Conservation (phyloP, 2,329 filamentous ascomycete species). For the Trichocomaceae sp. region DNA sequence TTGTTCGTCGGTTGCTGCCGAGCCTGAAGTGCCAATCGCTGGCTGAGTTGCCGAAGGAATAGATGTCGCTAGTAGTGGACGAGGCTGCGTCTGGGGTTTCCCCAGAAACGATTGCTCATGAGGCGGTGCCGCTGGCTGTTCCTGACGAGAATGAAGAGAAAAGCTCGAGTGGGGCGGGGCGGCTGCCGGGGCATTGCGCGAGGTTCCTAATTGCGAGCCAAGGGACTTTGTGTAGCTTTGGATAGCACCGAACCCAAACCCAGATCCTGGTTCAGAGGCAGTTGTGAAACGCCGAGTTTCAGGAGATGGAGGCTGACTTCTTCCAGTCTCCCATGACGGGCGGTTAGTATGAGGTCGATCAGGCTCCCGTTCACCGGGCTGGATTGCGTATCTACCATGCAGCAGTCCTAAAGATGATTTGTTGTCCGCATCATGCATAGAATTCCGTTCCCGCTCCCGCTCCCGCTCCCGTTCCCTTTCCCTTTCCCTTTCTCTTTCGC, state of each 20-base stretch:
- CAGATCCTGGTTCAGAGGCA: conserved; percentile 24
- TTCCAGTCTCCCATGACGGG: conserved; percentile 31
- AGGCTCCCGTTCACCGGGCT: conserved; percentile 30
- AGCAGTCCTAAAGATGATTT: conserved; percentile 20
- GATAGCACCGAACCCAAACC: conserved; percentile 35
- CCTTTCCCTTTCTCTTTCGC: conserved; percentile 32
- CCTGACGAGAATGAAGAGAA: conserved; percentile 29
- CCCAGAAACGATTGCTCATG: conserved; percentile 28
- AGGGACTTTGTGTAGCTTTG: conserved; percentile 38
- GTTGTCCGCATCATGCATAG: conserved; percentile 25
- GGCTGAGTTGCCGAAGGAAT: conserved; percentile 26
- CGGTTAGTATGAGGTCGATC: conserved; percentile 23
- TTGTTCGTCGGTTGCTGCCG: conserved; percentile 31
- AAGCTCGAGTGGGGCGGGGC: conserved; percentile 12
- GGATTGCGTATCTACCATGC: conserved; percentile 25
- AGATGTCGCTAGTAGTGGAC: conserved; percentile 30
- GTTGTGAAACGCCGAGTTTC: conserved; percentile 30
- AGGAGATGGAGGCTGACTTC: conserved; percentile 34
- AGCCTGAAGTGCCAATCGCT: conserved; percentile 19
- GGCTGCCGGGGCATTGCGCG: conserved; percentile 22
- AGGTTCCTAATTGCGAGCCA: conserved; percentile 32
- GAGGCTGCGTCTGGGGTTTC: conserved; percentile 28
- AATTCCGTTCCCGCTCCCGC: too few relatives aligned
- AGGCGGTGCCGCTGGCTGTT: conserved; percentile 28
- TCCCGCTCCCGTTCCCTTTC: conserved; percentile 35